Base-by-base conservation (phyloP, 148 eudicot species). In the Camellia japonica region DNA sequence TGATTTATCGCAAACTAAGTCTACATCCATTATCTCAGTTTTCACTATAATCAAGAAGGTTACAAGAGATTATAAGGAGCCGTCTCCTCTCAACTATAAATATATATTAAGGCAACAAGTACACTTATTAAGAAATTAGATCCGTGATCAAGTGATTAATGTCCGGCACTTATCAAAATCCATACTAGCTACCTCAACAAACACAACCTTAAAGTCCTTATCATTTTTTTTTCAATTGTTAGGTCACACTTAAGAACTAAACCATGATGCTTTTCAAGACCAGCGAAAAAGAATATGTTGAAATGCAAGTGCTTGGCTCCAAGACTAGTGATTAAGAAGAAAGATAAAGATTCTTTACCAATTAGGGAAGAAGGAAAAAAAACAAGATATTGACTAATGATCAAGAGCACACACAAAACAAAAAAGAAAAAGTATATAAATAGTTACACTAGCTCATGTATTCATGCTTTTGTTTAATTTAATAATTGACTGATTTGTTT, bases 291-390 rank as follows among this genome's bases (percentile, higher is more conserved):
- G 80, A 68, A 65, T 65, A 59, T 23, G 52, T 64, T 15, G 71
- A 63, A 49, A 47, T 64, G 60, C 61, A 30, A 47, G 68, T 63
- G 18, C 16, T 76, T 76, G 38, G 19, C 79, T 47, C 70, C 38
- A 76, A 42, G 46, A 30, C n/a, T 63, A 77, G 59, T 65, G 79
- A 60, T 64, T 76, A 20, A 13, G 23, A 65, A n/a, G 43, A 44
- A n/a, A 47, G 15, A 49, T 9, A 49, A 71, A 71, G 3, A 8
- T 64, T 64, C 56, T 76, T 76, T 44, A 47, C 43, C 41, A 14
- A 46, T 20, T 46, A 44, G 68, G 23, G 38, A 20, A 12, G 0
- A 76, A 46, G 43, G 15, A 7, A 11, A 76, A 77, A 15, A 19
- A 66, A 51, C 12, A 65, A 10, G 11, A 16, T 8, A 38, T 15